Evolutionary conservation across 1,284 basidiomycete species (phyloP), one percentile per base, ranked within the genome.

Genomic region (Garcileccinum viscosum): DNA sequence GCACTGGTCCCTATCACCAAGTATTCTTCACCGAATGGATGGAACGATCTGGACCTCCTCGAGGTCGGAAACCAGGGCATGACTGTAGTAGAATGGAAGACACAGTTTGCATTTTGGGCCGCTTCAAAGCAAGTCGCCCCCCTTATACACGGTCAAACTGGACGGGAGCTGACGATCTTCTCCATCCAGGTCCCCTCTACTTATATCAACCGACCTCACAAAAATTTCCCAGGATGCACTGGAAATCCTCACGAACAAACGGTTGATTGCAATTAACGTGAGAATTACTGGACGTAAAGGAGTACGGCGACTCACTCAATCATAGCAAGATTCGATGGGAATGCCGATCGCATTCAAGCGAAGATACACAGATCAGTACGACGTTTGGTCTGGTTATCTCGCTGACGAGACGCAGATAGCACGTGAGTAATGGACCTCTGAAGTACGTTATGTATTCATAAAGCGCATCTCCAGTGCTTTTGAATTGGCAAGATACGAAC

Each of bases 351-450:
- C 70, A 30, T 86, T 87, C 74, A 83, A 79, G 71, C 81, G 86
- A 63, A 82, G 86, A 59, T 87, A 87, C 73, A 84, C 84, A 0
- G 84, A 86, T 67, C 83, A 85, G 66, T 78, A 84, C 66, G 86
- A 87, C 69, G 84, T 87, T 11, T 87, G 85, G 85, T 78, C 84
- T 30, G 85, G 86, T 12, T 84, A 84, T 35, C 73, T 87, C 30
- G 77, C 84, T 24, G 85, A 86, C 74, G 85, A 84, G 33, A 86
- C 85, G 2, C 84, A 81, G 30, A 83, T 85, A 66, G 86, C 80
- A 67, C 76, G 86, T 86, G 44, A 62, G 69, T 62, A 19, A 2
- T 17, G 2, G 30, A 14, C 50, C 3, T 42, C 9, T n/a, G 50
- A 42, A 22, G 22, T 42, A 22, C 15, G 22, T 27, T 33, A 19